Conservation (phyloP, 441 rosid species). For the Arabidopsis hybrid region DNA sequence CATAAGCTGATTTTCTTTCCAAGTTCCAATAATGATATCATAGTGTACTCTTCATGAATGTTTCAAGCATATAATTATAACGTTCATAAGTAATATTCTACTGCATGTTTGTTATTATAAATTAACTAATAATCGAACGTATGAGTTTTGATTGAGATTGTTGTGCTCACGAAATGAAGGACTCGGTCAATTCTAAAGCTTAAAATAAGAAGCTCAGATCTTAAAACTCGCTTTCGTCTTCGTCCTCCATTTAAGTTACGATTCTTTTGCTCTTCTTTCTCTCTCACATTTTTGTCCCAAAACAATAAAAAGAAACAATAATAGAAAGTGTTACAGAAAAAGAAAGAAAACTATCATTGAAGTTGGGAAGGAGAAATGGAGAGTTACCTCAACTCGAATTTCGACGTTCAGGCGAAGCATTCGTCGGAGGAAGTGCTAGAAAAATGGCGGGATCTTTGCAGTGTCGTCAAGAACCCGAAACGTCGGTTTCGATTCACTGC, state of each 20-base stretch:
- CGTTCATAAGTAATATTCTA: neutral
- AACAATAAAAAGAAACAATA: neutral
- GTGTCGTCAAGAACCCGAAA: slow-evolving; percentile 74
- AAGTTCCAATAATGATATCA: no score
- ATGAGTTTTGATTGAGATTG: neutral
- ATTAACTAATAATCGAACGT: neutral
- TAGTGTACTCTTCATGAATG: slow-evolving; percentile 1
- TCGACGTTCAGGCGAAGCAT: slow-evolving; percentile 63
- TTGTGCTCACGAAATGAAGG: slow-evolving; percentile 19
- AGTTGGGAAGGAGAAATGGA: slow-evolving; percentile 53
- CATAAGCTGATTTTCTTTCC: no score
- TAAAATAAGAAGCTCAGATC: slow-evolving; percentile 35
- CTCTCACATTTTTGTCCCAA: neutral
- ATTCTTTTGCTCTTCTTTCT: slow-evolving; percentile 8
- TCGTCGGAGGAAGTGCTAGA: slow-evolving; percentile 59
- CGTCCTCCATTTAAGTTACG: slow-evolving; percentile 35
- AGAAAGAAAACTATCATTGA: neutral
- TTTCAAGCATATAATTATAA: neutral
- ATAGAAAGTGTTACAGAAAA: slow-evolving; percentile 3
- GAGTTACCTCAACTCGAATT: slow-evolving; percentile 64
- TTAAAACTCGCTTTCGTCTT: slow-evolving; percentile 35
- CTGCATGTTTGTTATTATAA: neutral
- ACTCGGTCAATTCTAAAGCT: slow-evolving; percentile 39
- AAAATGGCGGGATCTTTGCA: slow-evolving; percentile 64
- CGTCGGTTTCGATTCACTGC: slow-evolving; percentile 78